phyloP scores from a whole-genome alignment of 208 protist species.

The Crithidia brevicula region DNA sequence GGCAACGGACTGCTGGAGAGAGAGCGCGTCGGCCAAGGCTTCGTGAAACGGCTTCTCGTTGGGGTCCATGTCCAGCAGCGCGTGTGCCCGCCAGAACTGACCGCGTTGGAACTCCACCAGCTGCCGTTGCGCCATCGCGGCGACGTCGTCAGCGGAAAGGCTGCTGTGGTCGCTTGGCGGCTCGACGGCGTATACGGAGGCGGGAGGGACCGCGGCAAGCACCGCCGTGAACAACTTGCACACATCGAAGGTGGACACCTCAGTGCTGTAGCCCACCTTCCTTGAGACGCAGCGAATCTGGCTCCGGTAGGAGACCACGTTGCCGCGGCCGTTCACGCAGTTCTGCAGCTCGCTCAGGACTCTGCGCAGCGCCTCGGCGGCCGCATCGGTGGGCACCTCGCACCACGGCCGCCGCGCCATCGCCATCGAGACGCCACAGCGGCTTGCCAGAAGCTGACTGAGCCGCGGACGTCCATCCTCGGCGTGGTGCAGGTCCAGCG shows the following conservation, averaged over 20 bases:
- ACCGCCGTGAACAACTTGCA: slow-evolving; percentile 74
- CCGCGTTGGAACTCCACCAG: slow-evolving; percentile 64
- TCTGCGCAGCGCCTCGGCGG: slow-evolving; percentile 45
- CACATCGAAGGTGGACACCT: slow-evolving; percentile 83
- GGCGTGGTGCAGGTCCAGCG: slow-evolving; percentile 78
- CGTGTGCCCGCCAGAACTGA: slow-evolving; percentile 82
- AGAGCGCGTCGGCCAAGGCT: slow-evolving; percentile 63
- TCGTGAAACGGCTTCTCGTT: slow-evolving; percentile 64
- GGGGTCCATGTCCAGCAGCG: slow-evolving; percentile 80
- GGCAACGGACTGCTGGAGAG: slow-evolving; percentile 66
- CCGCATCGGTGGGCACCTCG: slow-evolving; percentile 67
- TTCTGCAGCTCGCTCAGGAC: slow-evolving; percentile 72
- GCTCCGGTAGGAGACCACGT: slow-evolving; percentile 34
- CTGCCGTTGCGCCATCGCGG: slow-evolving; percentile 24
- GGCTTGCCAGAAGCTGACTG: slow-evolving; percentile 79
- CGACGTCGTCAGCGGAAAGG: slow-evolving; percentile 18
- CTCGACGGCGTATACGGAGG: slow-evolving; percentile 41
- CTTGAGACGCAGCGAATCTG: slow-evolving; percentile 70
- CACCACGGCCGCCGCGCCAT: slow-evolving; percentile 79
- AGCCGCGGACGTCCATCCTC: slow-evolving; percentile 79
- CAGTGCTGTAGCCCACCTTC: slow-evolving; percentile 75
- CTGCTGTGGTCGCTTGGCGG: neutral
- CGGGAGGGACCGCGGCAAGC: slow-evolving; percentile 52
- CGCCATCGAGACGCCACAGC: slow-evolving; percentile 75
- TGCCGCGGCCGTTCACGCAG: slow-evolving; percentile 39